Conservation (phyloP, 768 basidiomycete genomes). For the Agaricus subrufescens region DNA sequence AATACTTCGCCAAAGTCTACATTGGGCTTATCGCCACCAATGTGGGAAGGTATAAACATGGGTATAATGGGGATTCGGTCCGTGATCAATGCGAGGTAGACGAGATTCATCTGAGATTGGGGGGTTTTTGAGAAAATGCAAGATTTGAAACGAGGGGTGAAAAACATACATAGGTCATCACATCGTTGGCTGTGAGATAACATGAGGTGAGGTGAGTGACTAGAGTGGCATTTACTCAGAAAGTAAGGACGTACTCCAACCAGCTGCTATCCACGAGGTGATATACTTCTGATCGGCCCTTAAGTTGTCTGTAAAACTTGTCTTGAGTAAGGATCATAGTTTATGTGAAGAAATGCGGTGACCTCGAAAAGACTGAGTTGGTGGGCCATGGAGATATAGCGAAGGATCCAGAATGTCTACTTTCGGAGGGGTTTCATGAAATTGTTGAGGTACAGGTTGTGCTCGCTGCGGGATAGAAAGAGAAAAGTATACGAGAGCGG, state of each 20-base stretch:
- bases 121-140: not conserved
- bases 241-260: constrained; percentile 54
- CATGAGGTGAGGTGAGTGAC: constrained; percentile 3
- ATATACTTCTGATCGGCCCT: constrained; percentile 58
- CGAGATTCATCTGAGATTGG: constrained; percentile 40
- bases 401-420: constrained; percentile 12
- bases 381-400: constrained; percentile 38
- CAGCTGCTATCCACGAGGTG: constrained; percentile 72
- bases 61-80: constrained; percentile 56
- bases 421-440: not conserved
- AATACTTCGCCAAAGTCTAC: constrained; percentile 59
- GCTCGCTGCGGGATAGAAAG: not conserved
- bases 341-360: constrained; percentile 4
- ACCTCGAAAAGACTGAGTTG: constrained; percentile 58
- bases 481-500: constrained; percentile 1
- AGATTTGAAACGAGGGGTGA: not conserved
- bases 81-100: constrained; percentile 56
- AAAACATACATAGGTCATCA: constrained; percentile 60
- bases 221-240: not conserved
- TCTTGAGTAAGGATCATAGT: not conserved
- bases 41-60: constrained; percentile 54
- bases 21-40: constrained; percentile 42
- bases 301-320: constrained; percentile 48
- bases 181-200: constrained; percentile 57
- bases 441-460: not conserved